phyloP scores from a whole-genome alignment of 2,329 filamentous ascomycete genomes.

The Zasmidium angulare region DNA sequence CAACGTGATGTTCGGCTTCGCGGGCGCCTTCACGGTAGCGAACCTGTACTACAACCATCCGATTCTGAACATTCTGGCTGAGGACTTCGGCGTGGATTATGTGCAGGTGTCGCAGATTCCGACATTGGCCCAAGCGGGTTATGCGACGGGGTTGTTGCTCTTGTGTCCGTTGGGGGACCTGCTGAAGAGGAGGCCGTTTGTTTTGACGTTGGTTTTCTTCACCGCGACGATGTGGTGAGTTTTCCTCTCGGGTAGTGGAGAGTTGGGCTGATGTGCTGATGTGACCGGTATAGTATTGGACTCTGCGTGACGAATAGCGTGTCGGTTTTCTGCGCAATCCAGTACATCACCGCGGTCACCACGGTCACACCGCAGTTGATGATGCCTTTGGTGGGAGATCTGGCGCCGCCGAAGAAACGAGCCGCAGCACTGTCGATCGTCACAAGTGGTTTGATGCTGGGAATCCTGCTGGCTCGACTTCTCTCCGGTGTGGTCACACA shows the following conservation, averaged over 20 bases:
- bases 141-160: slow-evolving; percentile 71
- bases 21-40: slow-evolving; percentile 68
- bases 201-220: slow-evolving; percentile 61
- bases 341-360: slow-evolving; percentile 71
- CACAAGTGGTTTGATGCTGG: slow-evolving; percentile 71
- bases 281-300: slow-evolving; percentile 59
- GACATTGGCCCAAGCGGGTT: slow-evolving; percentile 76
- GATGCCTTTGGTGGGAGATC: slow-evolving; percentile 77
- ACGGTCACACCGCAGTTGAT: slow-evolving; percentile 75
- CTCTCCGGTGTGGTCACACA: slow-evolving; percentile 74
- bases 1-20: slow-evolving; percentile 70
- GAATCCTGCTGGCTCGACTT: slow-evolving; percentile 72
- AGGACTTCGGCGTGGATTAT: slow-evolving; percentile 68
- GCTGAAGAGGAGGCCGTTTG: slow-evolving; percentile 66
- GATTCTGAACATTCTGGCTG: slow-evolving; percentile 72
- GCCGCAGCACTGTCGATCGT: slow-evolving; percentile 72
- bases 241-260: not conserved
- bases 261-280: not conserved
- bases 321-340: slow-evolving; percentile 64
- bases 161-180: slow-evolving; percentile 74
- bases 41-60: slow-evolving; percentile 83
- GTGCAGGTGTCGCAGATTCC: slow-evolving; percentile 68
- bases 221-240: slow-evolving; percentile 67
- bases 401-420: slow-evolving; percentile 67
- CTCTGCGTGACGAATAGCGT: slow-evolving; percentile 69